Percentiles rank a stretch among this genome's conserved stretches.
Evolutionary conservation across 2,329 filamentous ascomycete species (phyloP).

Genomic region (Aspergillus pseudoterreus): DNA sequence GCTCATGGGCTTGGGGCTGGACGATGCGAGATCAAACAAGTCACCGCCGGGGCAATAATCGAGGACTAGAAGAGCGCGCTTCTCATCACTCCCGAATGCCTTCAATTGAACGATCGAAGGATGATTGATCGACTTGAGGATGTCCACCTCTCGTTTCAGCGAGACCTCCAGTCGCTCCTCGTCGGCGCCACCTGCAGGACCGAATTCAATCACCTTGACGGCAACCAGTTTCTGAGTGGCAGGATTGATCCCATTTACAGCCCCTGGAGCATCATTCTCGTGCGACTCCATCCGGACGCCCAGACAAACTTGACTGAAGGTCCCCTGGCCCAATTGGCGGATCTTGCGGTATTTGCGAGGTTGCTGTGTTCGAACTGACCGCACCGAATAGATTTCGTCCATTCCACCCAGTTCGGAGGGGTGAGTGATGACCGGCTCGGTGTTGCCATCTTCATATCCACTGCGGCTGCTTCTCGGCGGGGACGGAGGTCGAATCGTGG

Average conservation of each 20-base stretch:
- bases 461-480: conserved; percentile 72
- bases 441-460: conserved; percentile 50
- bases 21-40: conserved; percentile 84
- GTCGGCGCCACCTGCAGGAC: conserved; percentile 86
- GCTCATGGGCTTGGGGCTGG: conserved; percentile 64
- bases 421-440: conserved; percentile 31
- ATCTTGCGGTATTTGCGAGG: conserved; percentile 74
- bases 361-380: conserved; percentile 64
- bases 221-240: conserved; percentile 79
- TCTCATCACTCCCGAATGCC: conserved; percentile 82
- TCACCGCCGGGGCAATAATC: conserved; percentile 93
- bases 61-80: conserved; percentile 77
- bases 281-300: conserved; percentile 71
- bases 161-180: conserved; percentile 92
- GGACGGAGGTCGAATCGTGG: conserved; percentile 65
- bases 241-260: conserved; percentile 12
- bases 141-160: conserved; percentile 89
- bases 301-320: conserved; percentile 90
- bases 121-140: conserved; percentile 82
- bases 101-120: conserved; percentile 88
- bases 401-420: conserved; percentile 15
- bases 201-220: conserved; percentile 93
- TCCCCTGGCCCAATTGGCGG: conserved; percentile 81
- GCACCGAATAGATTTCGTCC: conserved; percentile 67
- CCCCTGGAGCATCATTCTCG: conserved; percentile 29